Evolutionary conservation across 768 basidiomycete genomes (phyloP).

Genomic region (Imleria badia): DNA sequence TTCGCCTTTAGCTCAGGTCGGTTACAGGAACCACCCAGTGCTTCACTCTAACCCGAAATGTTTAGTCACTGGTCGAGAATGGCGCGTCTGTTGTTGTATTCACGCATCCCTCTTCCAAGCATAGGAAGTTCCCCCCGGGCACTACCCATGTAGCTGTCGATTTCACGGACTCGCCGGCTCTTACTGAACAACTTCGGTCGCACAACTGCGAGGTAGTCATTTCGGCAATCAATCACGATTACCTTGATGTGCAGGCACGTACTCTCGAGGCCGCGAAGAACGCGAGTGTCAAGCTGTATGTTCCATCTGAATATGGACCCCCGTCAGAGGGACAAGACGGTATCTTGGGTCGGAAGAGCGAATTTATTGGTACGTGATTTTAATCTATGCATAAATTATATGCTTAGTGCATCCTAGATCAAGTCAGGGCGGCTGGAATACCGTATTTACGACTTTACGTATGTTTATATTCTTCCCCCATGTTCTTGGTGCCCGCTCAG

Average conservation of each 20-base stretch:
- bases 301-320: constrained; percentile 31
- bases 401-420: neutral
- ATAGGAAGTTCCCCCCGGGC: constrained; percentile 10
- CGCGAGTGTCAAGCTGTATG: constrained; percentile 27
- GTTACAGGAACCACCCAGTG: neutral
- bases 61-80: constrained; percentile 11
- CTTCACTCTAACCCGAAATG: neutral
- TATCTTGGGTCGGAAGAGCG: constrained; percentile 15
- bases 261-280: constrained; percentile 31
- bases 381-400: neutral
- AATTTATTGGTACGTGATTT: constrained; percentile 14
- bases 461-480: neutral
- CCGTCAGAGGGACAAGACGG: constrained; percentile 23
- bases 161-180: constrained; percentile 7
- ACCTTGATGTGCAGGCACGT: constrained; percentile 20
- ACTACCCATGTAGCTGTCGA: constrained; percentile 11
- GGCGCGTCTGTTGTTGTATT: constrained; percentile 14
- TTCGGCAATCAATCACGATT: constrained; percentile 23
- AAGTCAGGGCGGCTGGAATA: constrained; percentile 13
- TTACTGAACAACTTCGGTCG: constrained; percentile 11
- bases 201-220: constrained; percentile 28
- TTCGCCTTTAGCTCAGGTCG: constrained; percentile 10
- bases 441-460: constrained; percentile 24
- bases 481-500: neutral
- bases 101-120: constrained; percentile 9